These are phyloP conservation scores for Glebionis coronaria DNA, from an alignment of 129 eudicot species.

Conservation along the genomic window DNA sequence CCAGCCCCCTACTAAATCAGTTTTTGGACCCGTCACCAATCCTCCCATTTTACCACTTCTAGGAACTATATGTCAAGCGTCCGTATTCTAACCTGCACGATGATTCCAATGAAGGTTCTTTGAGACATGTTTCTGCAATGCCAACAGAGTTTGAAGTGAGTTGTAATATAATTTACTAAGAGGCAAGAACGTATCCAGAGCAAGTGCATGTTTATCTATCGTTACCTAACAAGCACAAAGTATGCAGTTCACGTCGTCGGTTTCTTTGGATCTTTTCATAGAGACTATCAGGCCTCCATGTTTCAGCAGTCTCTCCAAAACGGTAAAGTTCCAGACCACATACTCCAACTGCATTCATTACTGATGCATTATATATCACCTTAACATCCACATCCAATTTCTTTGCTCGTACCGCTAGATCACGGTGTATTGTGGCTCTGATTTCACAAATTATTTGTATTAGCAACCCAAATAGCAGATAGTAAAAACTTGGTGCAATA, in stretches of 20 bases:
- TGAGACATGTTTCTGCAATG: constrained; percentile 81
- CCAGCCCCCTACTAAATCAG: no score
- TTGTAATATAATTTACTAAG: background rate
- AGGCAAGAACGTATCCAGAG: background rate
- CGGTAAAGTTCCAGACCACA: constrained; percentile 94
- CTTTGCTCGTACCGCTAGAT: constrained; percentile 95
- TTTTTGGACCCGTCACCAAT: background rate
- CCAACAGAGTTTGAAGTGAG: background rate
- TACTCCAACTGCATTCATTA: constrained; percentile 95
- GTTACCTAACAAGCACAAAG: constrained; percentile 79
- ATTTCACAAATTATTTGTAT: no score
- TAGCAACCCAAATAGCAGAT: no score
- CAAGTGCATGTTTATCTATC: background rate
- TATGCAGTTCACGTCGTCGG: constrained; percentile 70
- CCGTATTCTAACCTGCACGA: constrained; percentile 65
- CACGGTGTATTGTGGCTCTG: constrained; percentile 49
- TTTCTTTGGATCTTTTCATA: constrained; percentile 86
- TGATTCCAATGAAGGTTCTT: constrained; percentile 88
- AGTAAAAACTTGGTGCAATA: no score
- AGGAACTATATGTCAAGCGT: background rate
- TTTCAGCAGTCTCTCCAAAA: constrained; percentile 95
- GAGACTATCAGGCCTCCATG: constrained; percentile 96
- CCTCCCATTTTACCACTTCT: background rate
- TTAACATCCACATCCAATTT: constrained; percentile 69
- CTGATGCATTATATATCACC: constrained; percentile 91